Base-by-base conservation (phyloP, 176 grass and related monocot species). In the Hsuehochloa calcarea region DNA sequence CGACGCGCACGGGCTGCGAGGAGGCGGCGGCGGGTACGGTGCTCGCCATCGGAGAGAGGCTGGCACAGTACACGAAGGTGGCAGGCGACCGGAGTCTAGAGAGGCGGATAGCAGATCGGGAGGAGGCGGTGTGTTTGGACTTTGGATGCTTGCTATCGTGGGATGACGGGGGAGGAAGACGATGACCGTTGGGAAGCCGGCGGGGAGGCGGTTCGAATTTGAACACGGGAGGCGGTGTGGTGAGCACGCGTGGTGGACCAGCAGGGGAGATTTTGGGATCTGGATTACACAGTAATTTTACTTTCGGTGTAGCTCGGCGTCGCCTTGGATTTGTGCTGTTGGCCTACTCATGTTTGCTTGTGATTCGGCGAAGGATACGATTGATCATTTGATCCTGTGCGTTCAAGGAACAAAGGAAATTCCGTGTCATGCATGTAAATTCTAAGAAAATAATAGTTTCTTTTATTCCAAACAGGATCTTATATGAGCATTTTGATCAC, bases 1-100 rank as follows among this genome's bases (percentile, higher is more conserved):
- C 90, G 47, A 95, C 90, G 45, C 96, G 90, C 69, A 98, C 91
- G 26, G 83, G 86, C 70, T 87, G 94, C 71, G 49, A 27, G 69
- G 62, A 72, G 26, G 81, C 13, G n/a, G 74, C 13, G 12, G 47
- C 15, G 8, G 79, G 55, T 29, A 68, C 4, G 55, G 52, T 10
- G 65, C 20, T 72, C 50, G 85, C 76, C 89, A 94, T 97, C 41
- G 74, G 26, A 22, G 77, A n/a, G 58, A 59, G 23, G 45, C 1
- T 68, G 70, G 29, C 70, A 51, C 62, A 25, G 43, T 69, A 22
- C 44, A 40, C 65, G 17, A 34, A 29, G 13, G 50, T n/a, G 78
- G 59, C 16, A 17, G 49, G 71, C 4, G 69, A 10, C 5, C 20
- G 15, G 65, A 22, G 19, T 22, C 52, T 3, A 55, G 55, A 25